These are phyloP conservation scores for Fomitopsis pulvina DNA, from an alignment of 768 basidiomycete genomes.

Conservation along the genomic window DNA sequence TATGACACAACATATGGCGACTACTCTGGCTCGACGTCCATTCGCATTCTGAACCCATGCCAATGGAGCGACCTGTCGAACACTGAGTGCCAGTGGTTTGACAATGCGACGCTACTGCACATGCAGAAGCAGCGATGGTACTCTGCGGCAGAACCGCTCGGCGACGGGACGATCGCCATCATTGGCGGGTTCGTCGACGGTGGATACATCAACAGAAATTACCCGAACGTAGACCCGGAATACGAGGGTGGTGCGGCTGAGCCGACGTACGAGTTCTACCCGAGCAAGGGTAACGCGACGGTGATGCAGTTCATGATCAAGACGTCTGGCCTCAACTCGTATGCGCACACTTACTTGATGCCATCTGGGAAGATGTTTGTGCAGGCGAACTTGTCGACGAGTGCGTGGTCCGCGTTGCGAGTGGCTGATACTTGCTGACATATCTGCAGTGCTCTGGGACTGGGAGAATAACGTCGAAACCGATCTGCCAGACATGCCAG, in stretches of 20 bases:
- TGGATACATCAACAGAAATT: conserved; percentile 75
- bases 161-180: conserved; percentile 71
- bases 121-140: conserved; percentile 77
- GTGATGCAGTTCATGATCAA: conserved; percentile 61
- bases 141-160: conserved; percentile 65
- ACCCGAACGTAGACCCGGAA: conserved; percentile 58
- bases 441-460: conserved; percentile 51
- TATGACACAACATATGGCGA: conserved; percentile 71
- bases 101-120: conserved; percentile 50
- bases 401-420: conserved; percentile 32
- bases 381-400: conserved; percentile 76
- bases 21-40: conserved; percentile 72
- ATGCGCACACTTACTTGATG: conserved; percentile 69
- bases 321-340: conserved; percentile 75
- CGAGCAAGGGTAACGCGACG: conserved; percentile 45
- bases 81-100: conserved; percentile 63
- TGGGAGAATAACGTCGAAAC: conserved; percentile 50
- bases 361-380: conserved; percentile 73
- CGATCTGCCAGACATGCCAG: conserved; percentile 66
- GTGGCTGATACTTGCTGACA: conserved; percentile 9
- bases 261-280: conserved; percentile 81
- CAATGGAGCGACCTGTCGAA: conserved; percentile 32
- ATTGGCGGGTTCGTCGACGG: conserved; percentile 79
- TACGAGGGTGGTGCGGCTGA: conserved; percentile 67
- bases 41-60: conserved; percentile 81